Base-by-base conservation (phyloP, 78 protist species). In the Chrysochromulina parva region DNA sequence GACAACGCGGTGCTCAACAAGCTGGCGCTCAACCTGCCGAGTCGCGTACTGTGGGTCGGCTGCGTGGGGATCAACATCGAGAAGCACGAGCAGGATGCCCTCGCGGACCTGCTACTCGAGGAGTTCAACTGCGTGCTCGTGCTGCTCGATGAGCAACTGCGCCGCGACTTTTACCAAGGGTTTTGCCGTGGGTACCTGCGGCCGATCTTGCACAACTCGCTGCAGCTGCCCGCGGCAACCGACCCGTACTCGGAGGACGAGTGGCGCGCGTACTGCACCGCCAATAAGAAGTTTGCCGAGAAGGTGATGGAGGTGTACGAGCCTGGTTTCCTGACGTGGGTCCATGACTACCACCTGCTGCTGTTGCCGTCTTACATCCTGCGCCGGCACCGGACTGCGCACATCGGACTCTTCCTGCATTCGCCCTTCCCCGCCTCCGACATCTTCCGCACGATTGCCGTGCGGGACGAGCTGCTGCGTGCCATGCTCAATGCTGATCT, bases 371-470 rank as follows among this genome's bases (percentile, higher is more conserved):
- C 26, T 2, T 59, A 10, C 73, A 0, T 84, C 17, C 54, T 28
- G 26, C 52, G 73, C n/a, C 69, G 73, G 17, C 54, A 28, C 86
- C 84, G 55, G 19, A 57, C 73, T 9, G 87, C 82, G 11, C 54
- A 28, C n/a, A 94, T 97, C 55, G 97, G 97, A 2, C 95, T 95
- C 91, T 97, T 97, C 91, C 78, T 97, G n/a, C 98, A 97, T 89
- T 94, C 94, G 81, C 97, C 98, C 53, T 97, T 93, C 91, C 98
- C 98, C 47, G 88, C 96, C 13, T 90, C 96, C 19, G 98, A 97
- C 74, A 71, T 97, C n/a, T 97, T 91, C 81, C 85, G 97, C 20
- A 86, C 88, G 20, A 82, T 97, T 55, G 98, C 98, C 10, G 93
- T 90, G 86, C 89, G 97, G 9, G 80, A 92, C 57, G 95, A 95